Conservation (phyloP, 805 yeast species). For the Myxozyma sirexii region DNA sequence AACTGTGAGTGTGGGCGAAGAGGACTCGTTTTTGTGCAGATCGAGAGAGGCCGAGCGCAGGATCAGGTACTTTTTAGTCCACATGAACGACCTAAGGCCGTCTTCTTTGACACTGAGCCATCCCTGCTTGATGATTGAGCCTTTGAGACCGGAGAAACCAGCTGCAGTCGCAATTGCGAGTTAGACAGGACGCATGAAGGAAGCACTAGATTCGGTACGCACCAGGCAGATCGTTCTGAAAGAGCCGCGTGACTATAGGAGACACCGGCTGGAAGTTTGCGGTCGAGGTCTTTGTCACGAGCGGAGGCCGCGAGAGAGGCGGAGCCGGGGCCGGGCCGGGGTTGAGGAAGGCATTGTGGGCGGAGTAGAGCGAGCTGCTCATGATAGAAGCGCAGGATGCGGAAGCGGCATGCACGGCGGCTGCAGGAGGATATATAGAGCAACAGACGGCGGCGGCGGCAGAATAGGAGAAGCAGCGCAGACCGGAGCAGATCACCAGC, state of each 20-base stretch:
- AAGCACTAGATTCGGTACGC: not conserved
- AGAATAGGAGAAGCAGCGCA: too few species aligned
- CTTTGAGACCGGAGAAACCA: constrained; percentile 10
- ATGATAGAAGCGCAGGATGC: not conserved
- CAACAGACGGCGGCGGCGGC: too few species aligned
- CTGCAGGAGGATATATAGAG: not conserved
- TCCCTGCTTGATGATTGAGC: constrained; percentile 50
- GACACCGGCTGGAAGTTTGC: constrained; percentile 13
- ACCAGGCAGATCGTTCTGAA: constrained; percentile 12
- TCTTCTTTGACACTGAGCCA: constrained; percentile 95
- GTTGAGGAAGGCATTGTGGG: constrained; percentile 51
- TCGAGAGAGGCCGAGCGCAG: constrained; percentile 73
- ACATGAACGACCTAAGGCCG: constrained; percentile 82
- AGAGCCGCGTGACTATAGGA: constrained; percentile 7
- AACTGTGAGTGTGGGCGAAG: constrained; percentile 19
- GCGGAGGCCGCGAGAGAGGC: constrained; percentile 21
- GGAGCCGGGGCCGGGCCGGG: constrained; percentile 62
- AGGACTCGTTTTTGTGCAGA: constrained; percentile 56
- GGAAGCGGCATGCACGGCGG: not conserved
- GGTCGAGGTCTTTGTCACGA: constrained; percentile 19
- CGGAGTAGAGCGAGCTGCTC: constrained; percentile 26
- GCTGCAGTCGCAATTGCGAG: not conserved
- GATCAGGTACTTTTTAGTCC: constrained; percentile 88
- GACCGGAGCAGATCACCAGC: not conserved
- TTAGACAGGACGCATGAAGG: not conserved